These are phyloP conservation scores for Sorghum bicolor DNA, from an alignment of 176 grass and related monocot species.

Conservation along the genomic window Sorghum_bicolor_NCBIv3 NC_012872.2:68120501-68121000, in stretches of 20 bases:
- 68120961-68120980: conserved; percentile 95
- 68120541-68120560: conserved; percentile 33
- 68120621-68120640: conserved; percentile 87
- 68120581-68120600: not conserved
- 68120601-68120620: conserved; percentile 90
- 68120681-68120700: conserved; percentile 80
- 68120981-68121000: conserved; percentile 65
- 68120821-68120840: conserved; percentile 70
- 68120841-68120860: conserved; percentile 72
- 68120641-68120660: conserved; percentile 81
- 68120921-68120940: conserved; percentile 89
- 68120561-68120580: conserved; percentile 15
- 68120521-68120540: conserved; percentile 2
- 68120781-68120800: conserved; percentile 92
- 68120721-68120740: conserved; percentile 94
- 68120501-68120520: not conserved
- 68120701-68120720: conserved; percentile 91
- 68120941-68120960: conserved; percentile 92
- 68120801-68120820: conserved; percentile 93
- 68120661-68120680: conserved; percentile 76
- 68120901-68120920: conserved; percentile 83
- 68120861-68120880: conserved; percentile 80
- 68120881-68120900: conserved; percentile 94
- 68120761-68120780: conserved; percentile 97
- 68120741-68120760: conserved; percentile 94